These are phyloP conservation scores for Eutypella sp. DNA, from an alignment of 2,329 filamentous ascomycete species.

Conservation along the genomic window DNA sequence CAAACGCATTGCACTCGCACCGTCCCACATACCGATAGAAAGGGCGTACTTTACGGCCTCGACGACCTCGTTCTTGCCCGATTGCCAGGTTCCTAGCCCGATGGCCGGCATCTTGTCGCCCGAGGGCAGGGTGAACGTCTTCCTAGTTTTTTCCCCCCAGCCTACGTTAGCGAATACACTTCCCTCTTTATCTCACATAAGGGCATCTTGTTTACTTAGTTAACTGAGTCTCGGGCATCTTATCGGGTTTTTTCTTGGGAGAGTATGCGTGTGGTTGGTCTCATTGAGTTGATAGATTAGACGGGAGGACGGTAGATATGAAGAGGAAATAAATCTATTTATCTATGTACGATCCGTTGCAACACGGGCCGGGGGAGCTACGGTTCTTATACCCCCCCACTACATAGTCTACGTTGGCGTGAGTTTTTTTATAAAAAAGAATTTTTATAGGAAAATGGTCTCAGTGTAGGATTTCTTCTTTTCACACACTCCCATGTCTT, in stretches of 20 bases:
- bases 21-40: conserved; percentile 22
- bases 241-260: neutral
- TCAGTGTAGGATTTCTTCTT: no score
- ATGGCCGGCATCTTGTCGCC: conserved; percentile 74
- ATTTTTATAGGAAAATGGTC: no score
- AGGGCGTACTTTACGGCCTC: conserved; percentile 68
- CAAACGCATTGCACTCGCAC: neutral
- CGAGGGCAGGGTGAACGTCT: conserved; percentile 66
- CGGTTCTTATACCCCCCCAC: no score
- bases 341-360: neutral
- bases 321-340: neutral
- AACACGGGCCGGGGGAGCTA: no score
- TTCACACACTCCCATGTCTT: no score
- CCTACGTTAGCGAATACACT: neutral
- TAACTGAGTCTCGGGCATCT: neutral
- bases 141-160: conserved; percentile 30
- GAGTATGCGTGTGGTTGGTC: neutral
- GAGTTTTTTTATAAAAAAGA: no score
- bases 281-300: neutral
- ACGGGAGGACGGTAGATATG: neutral
- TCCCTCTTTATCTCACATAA: neutral
- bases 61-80: conserved; percentile 61
- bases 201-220: neutral
- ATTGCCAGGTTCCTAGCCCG: conserved; percentile 78
- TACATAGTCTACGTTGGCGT: no score